phyloP scores from a whole-genome alignment of 164 flowering plant species.

The Chimonanthus salicifolius region DNA sequence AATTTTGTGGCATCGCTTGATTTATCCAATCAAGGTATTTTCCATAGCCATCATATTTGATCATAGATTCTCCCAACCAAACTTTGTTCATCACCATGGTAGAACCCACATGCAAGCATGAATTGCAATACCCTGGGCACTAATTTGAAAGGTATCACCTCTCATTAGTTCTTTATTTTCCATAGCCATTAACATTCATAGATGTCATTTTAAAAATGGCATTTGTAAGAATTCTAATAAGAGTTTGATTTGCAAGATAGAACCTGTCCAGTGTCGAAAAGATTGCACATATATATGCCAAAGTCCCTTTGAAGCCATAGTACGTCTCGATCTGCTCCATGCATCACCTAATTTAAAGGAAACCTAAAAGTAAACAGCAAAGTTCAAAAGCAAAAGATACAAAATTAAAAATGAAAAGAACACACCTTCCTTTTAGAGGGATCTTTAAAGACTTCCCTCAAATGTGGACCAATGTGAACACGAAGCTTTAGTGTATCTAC shows the following conservation, averaged over 20 bases:
- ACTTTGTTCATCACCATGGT: too few relatives aligned
- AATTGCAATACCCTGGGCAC: too few relatives aligned
- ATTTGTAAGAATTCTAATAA: not conserved
- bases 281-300: conserved; percentile 89
- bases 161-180: too few relatives aligned
- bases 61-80: too few relatives aligned
- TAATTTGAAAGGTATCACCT: too few relatives aligned
- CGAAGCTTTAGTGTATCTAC: conserved; percentile 89
- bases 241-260: not conserved
- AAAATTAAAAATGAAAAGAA: not conserved
- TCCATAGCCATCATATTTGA: too few relatives aligned
- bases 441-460: conserved; percentile 89
- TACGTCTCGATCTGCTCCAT: conserved; percentile 95
- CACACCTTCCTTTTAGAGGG: conserved; percentile 81
- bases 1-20: too few relatives aligned
- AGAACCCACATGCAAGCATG: too few relatives aligned
- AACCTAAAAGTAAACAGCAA: not conserved
- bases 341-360: conserved; percentile 63
- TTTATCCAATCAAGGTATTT: too few relatives aligned
- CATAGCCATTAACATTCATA: too few relatives aligned
- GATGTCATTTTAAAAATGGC: not conserved
- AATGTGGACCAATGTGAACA: conserved; percentile 76
- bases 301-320: conserved; percentile 97
- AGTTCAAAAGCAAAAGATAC: conserved; percentile 5
- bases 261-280: conserved; percentile 99